Percentiles rank a stretch among this genome's conserved stretches.
phyloP scores from a whole-genome alignment of 305 asterid species.

The Fraxinus sp. region DNA sequence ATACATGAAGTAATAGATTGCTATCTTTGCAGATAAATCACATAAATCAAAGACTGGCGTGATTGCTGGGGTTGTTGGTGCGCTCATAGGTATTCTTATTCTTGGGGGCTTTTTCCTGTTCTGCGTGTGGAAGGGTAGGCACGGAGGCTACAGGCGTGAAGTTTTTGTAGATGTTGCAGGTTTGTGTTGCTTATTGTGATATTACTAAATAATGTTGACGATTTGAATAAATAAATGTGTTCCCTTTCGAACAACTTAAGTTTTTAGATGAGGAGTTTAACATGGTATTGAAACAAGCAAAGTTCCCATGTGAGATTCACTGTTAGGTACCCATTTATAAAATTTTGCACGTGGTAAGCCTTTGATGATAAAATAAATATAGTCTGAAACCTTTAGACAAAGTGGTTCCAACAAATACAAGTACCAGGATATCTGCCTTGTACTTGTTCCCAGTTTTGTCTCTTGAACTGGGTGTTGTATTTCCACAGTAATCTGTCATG shows the following conservation, averaged over 20 bases:
- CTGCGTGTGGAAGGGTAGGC: constrained; percentile 52
- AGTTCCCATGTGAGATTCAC: neutral
- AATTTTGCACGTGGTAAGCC: neutral
- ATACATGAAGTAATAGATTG: neutral
- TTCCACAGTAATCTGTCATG: neutral
- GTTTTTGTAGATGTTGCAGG: constrained; percentile 89
- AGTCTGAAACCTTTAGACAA: neutral
- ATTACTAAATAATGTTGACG: neutral
- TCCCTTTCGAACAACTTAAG: neutral
- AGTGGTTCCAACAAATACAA: neutral
- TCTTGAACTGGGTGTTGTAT: neutral
- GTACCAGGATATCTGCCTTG: neutral
- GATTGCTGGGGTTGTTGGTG: constrained; percentile 54
- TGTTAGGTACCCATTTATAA: neutral
- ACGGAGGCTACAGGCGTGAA: constrained; percentile 59
- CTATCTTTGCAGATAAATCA: constrained; percentile 48
- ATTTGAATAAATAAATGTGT: neutral
- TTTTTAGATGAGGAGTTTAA: neutral
- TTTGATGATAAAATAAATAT: neutral
- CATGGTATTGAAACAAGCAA: neutral
- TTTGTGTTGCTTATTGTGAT: constrained; percentile 30
- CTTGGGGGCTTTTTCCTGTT: constrained; percentile 55
- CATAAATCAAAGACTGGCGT: constrained; percentile 57
- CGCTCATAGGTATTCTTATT: constrained; percentile 49
- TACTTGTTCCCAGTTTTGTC: constrained; percentile 6